Evolutionary conservation across 1,284 basidiomycete species (phyloP).

Genomic region (Ganoderma lingzhi): DNA sequence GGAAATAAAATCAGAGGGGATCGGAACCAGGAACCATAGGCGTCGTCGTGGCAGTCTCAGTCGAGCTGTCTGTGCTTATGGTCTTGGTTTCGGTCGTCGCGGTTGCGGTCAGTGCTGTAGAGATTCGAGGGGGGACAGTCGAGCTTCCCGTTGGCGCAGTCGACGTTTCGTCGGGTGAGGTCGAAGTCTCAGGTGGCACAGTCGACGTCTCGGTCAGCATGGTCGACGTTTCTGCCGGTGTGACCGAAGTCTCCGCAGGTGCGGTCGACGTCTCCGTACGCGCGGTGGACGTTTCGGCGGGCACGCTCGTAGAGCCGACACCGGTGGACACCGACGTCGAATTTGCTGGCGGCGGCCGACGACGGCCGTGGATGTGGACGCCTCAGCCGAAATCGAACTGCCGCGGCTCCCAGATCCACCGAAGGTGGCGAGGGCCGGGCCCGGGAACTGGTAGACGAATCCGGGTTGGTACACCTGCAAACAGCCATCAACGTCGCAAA

Average conservation of each 20-base stretch:
- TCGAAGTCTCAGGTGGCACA: not conserved
- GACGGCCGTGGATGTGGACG: not conserved
- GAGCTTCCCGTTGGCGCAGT: not conserved
- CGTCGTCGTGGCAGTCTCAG: not conserved
- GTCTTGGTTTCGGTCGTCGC: not conserved
- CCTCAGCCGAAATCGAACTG: not conserved
- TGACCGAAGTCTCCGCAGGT: not conserved
- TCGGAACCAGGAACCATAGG: not conserved
- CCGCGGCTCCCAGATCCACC: not conserved
- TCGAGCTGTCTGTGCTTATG: not conserved
- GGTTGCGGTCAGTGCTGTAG: not conserved
- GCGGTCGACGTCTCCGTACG: not conserved
- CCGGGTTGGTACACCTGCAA: slow-evolving; percentile 43
- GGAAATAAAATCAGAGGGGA: too few species aligned
- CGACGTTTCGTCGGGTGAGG: not conserved
- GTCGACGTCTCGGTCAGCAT: not conserved
- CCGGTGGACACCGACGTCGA: not conserved
- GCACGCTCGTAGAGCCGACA: not conserved
- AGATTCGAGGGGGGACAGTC: not conserved
- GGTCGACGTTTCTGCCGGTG: too few species aligned
- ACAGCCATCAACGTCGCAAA: not conserved
- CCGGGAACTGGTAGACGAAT: slow-evolving; percentile 46
- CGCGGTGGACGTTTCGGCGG: not conserved
- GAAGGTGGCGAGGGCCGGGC: slow-evolving; percentile 33
- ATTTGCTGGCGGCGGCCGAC: too few species aligned